phyloP scores from a whole-genome alignment of 345 rosid species.

The Noccaea bulbosa region DNA sequence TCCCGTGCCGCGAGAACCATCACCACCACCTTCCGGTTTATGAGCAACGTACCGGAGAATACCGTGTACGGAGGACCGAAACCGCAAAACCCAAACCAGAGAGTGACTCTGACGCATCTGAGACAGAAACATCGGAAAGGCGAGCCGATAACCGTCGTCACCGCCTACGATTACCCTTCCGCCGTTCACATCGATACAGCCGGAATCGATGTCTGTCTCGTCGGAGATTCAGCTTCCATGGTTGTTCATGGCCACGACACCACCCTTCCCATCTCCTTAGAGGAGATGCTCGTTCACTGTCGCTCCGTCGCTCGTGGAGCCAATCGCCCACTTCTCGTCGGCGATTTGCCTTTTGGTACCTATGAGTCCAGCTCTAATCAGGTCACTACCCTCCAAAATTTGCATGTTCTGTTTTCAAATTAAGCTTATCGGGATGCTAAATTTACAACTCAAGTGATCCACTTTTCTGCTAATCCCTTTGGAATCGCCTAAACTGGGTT shows the following conservation, averaged over 20 bases:
- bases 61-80: slow-evolving; percentile 83
- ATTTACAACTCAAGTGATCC: neutral
- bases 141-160: slow-evolving; percentile 74
- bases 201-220: slow-evolving; percentile 80
- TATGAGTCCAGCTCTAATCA: slow-evolving; percentile 73
- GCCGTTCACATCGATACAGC: slow-evolving; percentile 85
- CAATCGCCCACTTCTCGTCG: slow-evolving; percentile 74
- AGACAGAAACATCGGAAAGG: slow-evolving; percentile 68
- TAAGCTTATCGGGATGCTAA: neutral
- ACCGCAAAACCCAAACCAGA: slow-evolving; percentile 60
- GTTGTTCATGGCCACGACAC: slow-evolving; percentile 97
- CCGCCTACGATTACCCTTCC: slow-evolving; percentile 89
- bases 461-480: neutral
- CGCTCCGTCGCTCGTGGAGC: slow-evolving; percentile 93
- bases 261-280: slow-evolving; percentile 86
- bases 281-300: slow-evolving; percentile 93
- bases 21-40: slow-evolving; percentile 49
- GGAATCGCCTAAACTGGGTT: neutral
- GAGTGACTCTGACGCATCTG: slow-evolving; percentile 65
- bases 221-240: slow-evolving; percentile 96
- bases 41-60: slow-evolving; percentile 83
- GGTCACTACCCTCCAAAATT: slow-evolving; percentile 37
- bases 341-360: slow-evolving; percentile 89
- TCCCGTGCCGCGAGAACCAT: slow-evolving; percentile 27
- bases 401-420: neutral